phyloP scores from a whole-genome alignment of 1,284 basidiomycete species.

The Fomitopsis palustris region DNA sequence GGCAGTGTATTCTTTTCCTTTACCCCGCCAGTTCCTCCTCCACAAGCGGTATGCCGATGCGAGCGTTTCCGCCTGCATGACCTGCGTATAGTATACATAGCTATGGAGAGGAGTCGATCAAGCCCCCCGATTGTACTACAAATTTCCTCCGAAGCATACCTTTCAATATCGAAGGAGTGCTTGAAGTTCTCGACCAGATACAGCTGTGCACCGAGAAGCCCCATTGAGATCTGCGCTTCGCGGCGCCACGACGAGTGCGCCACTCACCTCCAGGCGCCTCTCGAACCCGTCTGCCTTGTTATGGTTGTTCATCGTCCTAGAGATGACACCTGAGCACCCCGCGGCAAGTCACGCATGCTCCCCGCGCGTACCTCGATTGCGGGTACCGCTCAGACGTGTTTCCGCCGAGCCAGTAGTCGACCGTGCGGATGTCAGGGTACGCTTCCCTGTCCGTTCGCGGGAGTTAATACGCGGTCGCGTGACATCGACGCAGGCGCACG shows the following conservation, averaged over 20 bases:
- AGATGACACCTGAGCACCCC: background rate
- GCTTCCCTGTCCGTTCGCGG: conserved; percentile 53
- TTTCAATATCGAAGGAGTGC: conserved; percentile 85
- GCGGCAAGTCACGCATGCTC: conserved; percentile 22
- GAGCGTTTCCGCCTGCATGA: conserved; percentile 66
- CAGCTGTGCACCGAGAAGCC: conserved; percentile 38
- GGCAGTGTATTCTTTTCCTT: conserved; percentile 53
- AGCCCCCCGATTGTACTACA: conserved; percentile 7
- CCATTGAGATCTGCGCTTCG: background rate
- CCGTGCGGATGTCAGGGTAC: conserved; percentile 81
- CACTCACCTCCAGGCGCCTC: conserved; percentile 71
- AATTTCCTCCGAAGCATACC: conserved; percentile 23
- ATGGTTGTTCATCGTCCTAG: conserved; percentile 71
- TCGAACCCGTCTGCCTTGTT: conserved; percentile 91
- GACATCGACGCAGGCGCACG: conserved; percentile 21
- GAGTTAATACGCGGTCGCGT: background rate
- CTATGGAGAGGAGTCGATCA: conserved; percentile 27
- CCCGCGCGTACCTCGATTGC: conserved; percentile 65
- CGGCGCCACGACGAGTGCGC: background rate
- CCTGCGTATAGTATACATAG: conserved; percentile 60
- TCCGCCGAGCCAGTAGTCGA: conserved; percentile 80
- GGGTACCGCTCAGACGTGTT: conserved; percentile 72
- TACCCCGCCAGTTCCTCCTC: conserved; percentile 60
- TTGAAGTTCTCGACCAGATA: conserved; percentile 91
- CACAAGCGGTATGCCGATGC: conserved; percentile 57